Evolutionary conservation across 1,139 yeast species (phyloP), one percentile per base, ranked within the genome.

Genomic region (Nakaseomyces kungkrabaensis): DNA sequence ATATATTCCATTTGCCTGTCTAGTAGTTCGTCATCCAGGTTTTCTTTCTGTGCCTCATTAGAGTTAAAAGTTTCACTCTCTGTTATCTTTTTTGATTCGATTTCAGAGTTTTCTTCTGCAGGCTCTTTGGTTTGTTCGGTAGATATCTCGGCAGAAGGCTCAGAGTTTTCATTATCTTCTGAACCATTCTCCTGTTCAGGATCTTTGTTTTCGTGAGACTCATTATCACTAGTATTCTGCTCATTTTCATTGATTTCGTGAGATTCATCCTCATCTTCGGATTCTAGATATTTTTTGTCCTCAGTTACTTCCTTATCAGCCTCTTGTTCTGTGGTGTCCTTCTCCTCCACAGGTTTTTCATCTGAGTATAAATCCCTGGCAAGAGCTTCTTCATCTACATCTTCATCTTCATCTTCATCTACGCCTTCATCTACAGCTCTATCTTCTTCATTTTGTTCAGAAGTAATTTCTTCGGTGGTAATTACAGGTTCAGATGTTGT

Each of bases 1-100:
- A 65, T 54, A 31, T 57, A 59, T 13, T 60, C 59, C 6, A 60
- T 55, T 51, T 66, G 70, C 42, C 53, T 62, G 40, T 65, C 58
- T 10, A 65, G 45, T 11, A 65, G 52, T 5, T 57, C 60, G 17
- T 55, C 48, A 44, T 64, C 59, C 8, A 61, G 54, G 36, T 59
- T 56, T 8, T 55, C 58, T 41, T 43, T 22, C 33, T 45, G 33
- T 6, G 41, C 46, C 10, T 13, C 25, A 17, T 29, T 27, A 22
- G 25, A 33, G n/a, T 8, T 29, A n/a, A 3, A 24, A 17, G 26
- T 29, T 40, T 17, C 17, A 17, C 3, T 17, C 22, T 17, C 22
- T 17, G 22, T 17, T 17, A 17, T 17, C 22, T 17, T 17, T 17
- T 17, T 17, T 17, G 22, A 1, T 2, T 17, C 22, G 22, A 17